Evolutionary conservation across 148 eudicot species (phyloP).

Genomic region (Rhododendron williamsianum): DNA sequence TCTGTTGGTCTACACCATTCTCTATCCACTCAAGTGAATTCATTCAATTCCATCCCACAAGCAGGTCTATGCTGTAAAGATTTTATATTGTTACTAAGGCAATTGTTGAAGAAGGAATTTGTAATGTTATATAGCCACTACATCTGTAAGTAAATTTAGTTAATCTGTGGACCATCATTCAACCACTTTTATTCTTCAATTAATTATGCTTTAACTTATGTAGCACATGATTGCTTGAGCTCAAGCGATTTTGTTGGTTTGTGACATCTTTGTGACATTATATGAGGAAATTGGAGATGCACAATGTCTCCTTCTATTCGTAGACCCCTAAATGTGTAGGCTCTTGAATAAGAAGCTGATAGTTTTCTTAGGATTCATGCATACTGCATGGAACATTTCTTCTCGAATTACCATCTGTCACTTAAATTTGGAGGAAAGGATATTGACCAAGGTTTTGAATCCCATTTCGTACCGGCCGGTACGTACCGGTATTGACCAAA

Average conservation of each 20-base stretch:
- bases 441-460: not conserved
- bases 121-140: not conserved
- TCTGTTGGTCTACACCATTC: slow-evolving; percentile 70
- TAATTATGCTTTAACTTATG: not conserved
- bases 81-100: not conserved
- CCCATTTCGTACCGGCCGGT: not conserved
- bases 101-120: not conserved
- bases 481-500: not conserved
- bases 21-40: slow-evolving; percentile 59
- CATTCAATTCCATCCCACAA: not conserved
- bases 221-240: not conserved
- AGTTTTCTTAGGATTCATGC: not conserved
- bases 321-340: not conserved
- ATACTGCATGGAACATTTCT: not conserved
- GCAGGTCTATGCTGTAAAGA: slow-evolving; percentile 13
- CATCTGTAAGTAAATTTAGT: slow-evolving; percentile 17
- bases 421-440: not conserved
- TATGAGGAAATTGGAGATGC: not conserved
- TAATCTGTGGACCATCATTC: not conserved
- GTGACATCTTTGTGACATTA: not conserved
- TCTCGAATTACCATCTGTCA: not conserved
- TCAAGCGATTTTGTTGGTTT: not conserved
- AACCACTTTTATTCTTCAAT: not conserved
- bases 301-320: not conserved
- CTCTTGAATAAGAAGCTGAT: not conserved